Evolutionary conservation across 1,284 basidiomycete species (phyloP).

Genomic region (Malassezia psittaci): DNA sequence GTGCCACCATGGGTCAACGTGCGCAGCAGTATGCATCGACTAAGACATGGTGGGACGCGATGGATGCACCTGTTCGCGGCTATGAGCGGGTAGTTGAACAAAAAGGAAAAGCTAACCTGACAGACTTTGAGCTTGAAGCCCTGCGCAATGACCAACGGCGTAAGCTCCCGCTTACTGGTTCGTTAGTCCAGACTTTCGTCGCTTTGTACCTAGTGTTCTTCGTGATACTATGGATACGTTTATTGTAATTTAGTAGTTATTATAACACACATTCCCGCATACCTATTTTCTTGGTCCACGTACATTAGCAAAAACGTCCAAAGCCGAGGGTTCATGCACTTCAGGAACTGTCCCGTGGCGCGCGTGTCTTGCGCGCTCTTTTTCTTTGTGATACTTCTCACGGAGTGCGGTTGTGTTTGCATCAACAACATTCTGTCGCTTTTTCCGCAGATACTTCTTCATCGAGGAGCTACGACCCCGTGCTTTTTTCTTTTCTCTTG

Average conservation of each 20-base stretch:
- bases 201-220: constrained; percentile 29
- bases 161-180: constrained; percentile 34
- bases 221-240: constrained; percentile 18
- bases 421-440: constrained; percentile 41
- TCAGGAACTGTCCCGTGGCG: background rate
- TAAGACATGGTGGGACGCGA: constrained; percentile 54
- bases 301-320: constrained; percentile 13
- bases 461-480: constrained; percentile 38
- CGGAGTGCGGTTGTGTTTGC: constrained; percentile 23
- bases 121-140: constrained; percentile 38
- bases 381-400: constrained; percentile 17
- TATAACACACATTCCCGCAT: background rate
- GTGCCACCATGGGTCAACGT: constrained; percentile 50
- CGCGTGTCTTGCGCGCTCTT: constrained; percentile 10
- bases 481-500: constrained; percentile 38
- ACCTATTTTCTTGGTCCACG: constrained; percentile 9
- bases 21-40: constrained; percentile 49
- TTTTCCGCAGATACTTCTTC: constrained; percentile 40
- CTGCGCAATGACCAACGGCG: constrained; percentile 29
- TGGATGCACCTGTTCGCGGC: constrained; percentile 54
- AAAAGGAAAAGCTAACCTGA: constrained; percentile 25
- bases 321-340: constrained; percentile 8
- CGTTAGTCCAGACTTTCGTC: constrained; percentile 23
- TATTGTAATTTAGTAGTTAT: constrained; percentile 10
- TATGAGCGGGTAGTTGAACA: constrained; percentile 49